These are phyloP conservation scores for Leavenworthia alabamica DNA, from an alignment of 345 rosid genomes.

Conservation along the genomic window DNA sequence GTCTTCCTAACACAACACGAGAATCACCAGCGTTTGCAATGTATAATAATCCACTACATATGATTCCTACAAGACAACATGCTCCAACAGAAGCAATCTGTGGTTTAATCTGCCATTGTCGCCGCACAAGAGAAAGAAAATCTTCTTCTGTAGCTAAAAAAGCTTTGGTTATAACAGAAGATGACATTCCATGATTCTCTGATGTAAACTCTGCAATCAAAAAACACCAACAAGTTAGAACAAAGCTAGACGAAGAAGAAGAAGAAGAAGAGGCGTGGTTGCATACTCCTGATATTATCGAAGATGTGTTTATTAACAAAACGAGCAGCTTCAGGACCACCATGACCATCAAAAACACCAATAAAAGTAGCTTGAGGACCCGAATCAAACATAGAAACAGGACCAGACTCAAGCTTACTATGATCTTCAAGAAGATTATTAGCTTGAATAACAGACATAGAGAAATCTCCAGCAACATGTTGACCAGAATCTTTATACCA, in stretches of 20 bases:
- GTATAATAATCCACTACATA: slow-evolving; percentile 43
- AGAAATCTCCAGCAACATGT: slow-evolving; percentile 35
- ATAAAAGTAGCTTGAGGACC: slow-evolving; percentile 38
- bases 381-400: slow-evolving; percentile 27
- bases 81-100: slow-evolving; percentile 61
- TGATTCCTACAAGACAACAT: slow-evolving; percentile 52
- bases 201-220: slow-evolving; percentile 73
- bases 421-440: slow-evolving; percentile 35
- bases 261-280: not conserved
- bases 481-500: slow-evolving; percentile 37
- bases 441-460: slow-evolving; percentile 38
- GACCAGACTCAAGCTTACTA: slow-evolving; percentile 34
- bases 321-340: slow-evolving; percentile 36
- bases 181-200: slow-evolving; percentile 77
- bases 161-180: slow-evolving; percentile 42
- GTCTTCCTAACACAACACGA: slow-evolving; percentile 48
- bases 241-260: not conserved
- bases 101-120: slow-evolving; percentile 39
- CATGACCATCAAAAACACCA: slow-evolving; percentile 37
- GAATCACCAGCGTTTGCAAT: slow-evolving; percentile 59
- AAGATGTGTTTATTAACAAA: slow-evolving; percentile 30
- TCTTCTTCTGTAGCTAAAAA: slow-evolving; percentile 35
- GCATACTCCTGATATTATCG: slow-evolving; percentile 30
- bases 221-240: slow-evolving; percentile 37
- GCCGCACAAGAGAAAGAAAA: slow-evolving; percentile 33